phyloP scores from a whole-genome alignment of 2,329 filamentous ascomycete species.

The Pseudonectria foliicola region DNA sequence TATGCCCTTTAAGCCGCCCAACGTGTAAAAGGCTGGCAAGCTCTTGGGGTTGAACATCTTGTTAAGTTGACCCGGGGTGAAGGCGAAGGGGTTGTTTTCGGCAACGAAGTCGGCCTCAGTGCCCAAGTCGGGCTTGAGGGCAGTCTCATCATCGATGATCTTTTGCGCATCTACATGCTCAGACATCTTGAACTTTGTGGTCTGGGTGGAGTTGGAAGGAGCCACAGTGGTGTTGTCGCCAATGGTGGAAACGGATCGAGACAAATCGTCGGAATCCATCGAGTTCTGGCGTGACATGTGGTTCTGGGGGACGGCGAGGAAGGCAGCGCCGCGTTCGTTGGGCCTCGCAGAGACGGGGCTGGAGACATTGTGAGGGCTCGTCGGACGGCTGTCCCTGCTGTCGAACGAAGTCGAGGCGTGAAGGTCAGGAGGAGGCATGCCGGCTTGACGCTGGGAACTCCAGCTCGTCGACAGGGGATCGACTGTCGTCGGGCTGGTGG shows the following conservation, averaged over 20 bases:
- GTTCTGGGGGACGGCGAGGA: slow-evolving; percentile 59
- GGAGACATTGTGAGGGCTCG: slow-evolving; percentile 67
- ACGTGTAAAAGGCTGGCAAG: slow-evolving; percentile 68
- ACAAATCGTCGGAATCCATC: slow-evolving; percentile 58
- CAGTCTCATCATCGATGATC: slow-evolving; percentile 59
- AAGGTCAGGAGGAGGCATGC: slow-evolving; percentile 33
- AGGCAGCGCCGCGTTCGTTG: slow-evolving; percentile 43
- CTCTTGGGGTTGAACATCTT: slow-evolving; percentile 90
- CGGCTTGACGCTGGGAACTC: slow-evolving; percentile 16
- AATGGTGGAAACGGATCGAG: slow-evolving; percentile 51
- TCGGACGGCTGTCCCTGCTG: slow-evolving; percentile 58
- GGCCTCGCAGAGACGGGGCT: slow-evolving; percentile 43
- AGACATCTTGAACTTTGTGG: slow-evolving; percentile 31
- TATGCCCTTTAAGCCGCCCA: slow-evolving; percentile 71
- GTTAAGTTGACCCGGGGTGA: slow-evolving; percentile 72
- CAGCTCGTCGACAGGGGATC: slow-evolving; percentile 24
- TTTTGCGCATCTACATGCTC: slow-evolving; percentile 42
- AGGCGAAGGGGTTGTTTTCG: slow-evolving; percentile 77
- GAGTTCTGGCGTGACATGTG: slow-evolving; percentile 58
- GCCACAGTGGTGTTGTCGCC: slow-evolving; percentile 54
- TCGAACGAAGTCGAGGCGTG: slow-evolving; percentile 56
- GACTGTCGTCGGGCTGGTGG: slow-evolving; percentile 31
- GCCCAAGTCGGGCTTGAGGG: slow-evolving; percentile 67
- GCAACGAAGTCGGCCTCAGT: slow-evolving; percentile 71
- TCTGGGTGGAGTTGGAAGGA: slow-evolving; percentile 34